These are phyloP conservation scores for Colletotrichum zoysiae DNA, from an alignment of 2,329 filamentous ascomycete genomes.

Conservation along the genomic window DNA sequence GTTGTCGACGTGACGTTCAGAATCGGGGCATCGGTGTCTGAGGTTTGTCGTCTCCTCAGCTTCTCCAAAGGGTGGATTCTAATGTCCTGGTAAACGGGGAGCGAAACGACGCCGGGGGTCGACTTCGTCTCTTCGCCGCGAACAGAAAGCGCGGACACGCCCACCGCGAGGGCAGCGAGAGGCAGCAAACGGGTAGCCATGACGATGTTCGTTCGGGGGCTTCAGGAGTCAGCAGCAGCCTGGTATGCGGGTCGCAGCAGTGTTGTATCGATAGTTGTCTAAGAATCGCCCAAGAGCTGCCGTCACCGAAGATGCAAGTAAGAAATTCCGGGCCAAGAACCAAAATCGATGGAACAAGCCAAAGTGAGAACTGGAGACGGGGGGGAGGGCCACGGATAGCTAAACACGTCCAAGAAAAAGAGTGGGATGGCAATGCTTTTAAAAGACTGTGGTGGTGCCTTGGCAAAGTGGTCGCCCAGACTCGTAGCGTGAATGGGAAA, in stretches of 20 bases:
- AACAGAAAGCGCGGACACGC: constrained; percentile 25
- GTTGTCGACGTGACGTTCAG: constrained; percentile 42
- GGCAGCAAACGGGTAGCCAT: constrained; percentile 27
- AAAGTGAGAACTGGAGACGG: constrained; percentile 9
- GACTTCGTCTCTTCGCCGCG: constrained; percentile 22
- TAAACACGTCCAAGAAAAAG: constrained; percentile 20
- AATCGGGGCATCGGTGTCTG: constrained; percentile 38
- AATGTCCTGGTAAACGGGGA: constrained; percentile 42
- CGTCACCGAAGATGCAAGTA: constrained; percentile 13
- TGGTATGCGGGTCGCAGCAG: not conserved
- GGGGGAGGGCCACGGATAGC: not conserved
- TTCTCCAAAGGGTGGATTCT: constrained; percentile 33
- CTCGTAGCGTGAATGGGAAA: constrained; percentile 21
- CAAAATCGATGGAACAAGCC: constrained; percentile 23
- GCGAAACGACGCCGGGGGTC: constrained; percentile 37
- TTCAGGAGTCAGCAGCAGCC: not conserved
- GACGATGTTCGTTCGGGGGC: not conserved
- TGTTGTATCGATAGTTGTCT: not conserved
- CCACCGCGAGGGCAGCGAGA: constrained; percentile 27
- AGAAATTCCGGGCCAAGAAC: constrained; percentile 9
- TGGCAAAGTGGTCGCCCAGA: constrained; percentile 33
- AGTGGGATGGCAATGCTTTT: constrained; percentile 39
- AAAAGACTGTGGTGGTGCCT: constrained; percentile 26
- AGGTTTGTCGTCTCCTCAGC: constrained; percentile 36
- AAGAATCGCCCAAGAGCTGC: constrained; percentile 6